Evolutionary conservation across 2,329 filamentous ascomycete genomes (phyloP), one percentile per base, ranked within the genome.

Genomic region (Monosporascus sp.): DNA sequence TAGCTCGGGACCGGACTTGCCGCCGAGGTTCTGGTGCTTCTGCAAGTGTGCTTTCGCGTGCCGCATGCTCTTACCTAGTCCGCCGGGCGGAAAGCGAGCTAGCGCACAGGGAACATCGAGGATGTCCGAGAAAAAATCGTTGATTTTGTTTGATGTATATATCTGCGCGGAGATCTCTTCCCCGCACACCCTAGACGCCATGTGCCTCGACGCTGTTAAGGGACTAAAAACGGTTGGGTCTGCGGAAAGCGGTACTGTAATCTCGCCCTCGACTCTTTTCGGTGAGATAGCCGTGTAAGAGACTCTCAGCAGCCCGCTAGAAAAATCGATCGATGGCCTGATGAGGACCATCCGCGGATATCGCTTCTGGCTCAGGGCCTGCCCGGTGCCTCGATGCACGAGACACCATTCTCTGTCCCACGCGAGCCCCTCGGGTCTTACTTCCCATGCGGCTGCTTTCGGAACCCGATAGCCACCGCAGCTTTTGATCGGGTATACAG

Each of bases 361-460:
- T 59, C 86, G 80, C 72, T 97, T 99, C 71, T 97, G 93, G 66
- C 84, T 96, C 51, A 99, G 75, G 6, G 88, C 91, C 61, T 86
- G 85, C 0, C 90, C 88, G 1, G 92, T 95, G 44, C 90, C 91
- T 65, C 86, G 82, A 67, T 97, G 92, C 16, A 99, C 79, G 20
- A 99, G 76, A 71, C 93, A 97, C 93, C 94, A 99, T 74, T 97
- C 93, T 56, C 94, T 82, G 69, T 99, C 94, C 91, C 93, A 97
- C 8, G 86, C 88, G 2, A 99, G 76, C 0, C 94, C 94, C 72
- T 97, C 91, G 7, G 81, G 77, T 52, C 82, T 83, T 20, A 97
- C 79, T 62, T 89, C 84, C 94, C 94, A 99, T 16, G 77, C 66
- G 7, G 73, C 74, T 2, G 76, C 79, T 1, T 72, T 57, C 1